These are phyloP conservation scores for Pythium rhizo-oryzae DNA, from an alignment of 352 stramenopile species.

Conservation along the genomic window DNA sequence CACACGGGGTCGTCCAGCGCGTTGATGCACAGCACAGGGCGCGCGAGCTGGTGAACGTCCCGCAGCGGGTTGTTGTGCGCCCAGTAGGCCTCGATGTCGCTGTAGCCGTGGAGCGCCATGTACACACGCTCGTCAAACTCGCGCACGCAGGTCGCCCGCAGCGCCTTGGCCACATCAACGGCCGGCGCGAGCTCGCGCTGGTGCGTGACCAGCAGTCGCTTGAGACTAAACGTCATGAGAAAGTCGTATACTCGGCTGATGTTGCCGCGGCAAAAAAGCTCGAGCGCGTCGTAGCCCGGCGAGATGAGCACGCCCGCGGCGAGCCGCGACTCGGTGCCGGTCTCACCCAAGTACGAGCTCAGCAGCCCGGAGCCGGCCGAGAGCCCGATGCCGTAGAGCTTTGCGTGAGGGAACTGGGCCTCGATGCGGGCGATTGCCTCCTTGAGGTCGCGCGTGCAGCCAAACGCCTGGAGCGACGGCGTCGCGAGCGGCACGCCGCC, in stretches of 20 bases:
- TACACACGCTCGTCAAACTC: constrained; percentile 83
- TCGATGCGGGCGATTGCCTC: constrained; percentile 60
- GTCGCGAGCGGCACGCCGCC: constrained; percentile 62
- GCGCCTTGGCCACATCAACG: constrained; percentile 48
- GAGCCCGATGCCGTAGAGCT: constrained; percentile 71
- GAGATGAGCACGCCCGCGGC: constrained; percentile 69
- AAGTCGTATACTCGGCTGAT: constrained; percentile 80
- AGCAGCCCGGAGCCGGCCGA: constrained; percentile 73
- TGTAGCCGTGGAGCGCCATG: constrained; percentile 81
- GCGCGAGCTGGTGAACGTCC: constrained; percentile 49
- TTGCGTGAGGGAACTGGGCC: constrained; percentile 41
- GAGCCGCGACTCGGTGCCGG: constrained; percentile 50
- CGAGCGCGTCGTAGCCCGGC: constrained; percentile 73
- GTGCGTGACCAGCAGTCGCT: constrained; percentile 65
- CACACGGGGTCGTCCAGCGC: constrained; percentile 80
- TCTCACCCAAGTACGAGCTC: constrained; percentile 75
- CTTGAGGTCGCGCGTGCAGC: constrained; percentile 60
- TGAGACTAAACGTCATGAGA: constrained; percentile 77
- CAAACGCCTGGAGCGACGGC: constrained; percentile 72
- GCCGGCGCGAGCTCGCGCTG: constrained; percentile 41
- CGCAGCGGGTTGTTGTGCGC: constrained; percentile 78
- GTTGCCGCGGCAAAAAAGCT: constrained; percentile 68
- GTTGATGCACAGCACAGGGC: constrained; percentile 74
- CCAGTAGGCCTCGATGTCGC: constrained; percentile 70
- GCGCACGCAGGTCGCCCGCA: constrained; percentile 55